Evolutionary conservation across 73 alveolate genomes (phyloP), one percentile per base, ranked within the genome.

Genomic region (Stentor roeselii): DNA sequence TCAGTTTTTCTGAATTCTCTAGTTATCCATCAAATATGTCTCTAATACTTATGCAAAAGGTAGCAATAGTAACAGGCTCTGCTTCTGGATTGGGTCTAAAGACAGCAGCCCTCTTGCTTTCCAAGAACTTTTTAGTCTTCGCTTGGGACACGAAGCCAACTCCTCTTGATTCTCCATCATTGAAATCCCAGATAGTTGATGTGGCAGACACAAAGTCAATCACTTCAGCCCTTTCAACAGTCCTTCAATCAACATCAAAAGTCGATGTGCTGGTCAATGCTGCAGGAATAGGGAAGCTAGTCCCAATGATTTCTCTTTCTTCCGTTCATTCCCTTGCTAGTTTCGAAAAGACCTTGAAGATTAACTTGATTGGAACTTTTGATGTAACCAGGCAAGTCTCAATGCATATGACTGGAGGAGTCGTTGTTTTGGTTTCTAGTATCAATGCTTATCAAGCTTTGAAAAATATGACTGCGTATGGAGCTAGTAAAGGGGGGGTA

Each of bases 401-500:
- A 38, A 50, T n/a, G 42, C 86, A 85, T 40, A 92, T 94, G 96
- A 67, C 86, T 75, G n/a, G n/a, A n/a, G 98, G 99, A 77, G 99
- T 94, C 36, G 94, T 95, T 60, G 78, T 95, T 59, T 87, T 88
- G 59, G 96, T 93, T 38, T 90, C 97, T 36, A 83, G 95, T 83
- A 94, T 94, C 3, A 98, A 98, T 38, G 99, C 97, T 21, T 86
- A 88, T 39, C 98, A 95, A 86, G 99, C 98, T 27, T 89, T 92
- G 75, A 94, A 93, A 90, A 98, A 98, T 15, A 82, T 90, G 83
- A 86, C 90, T 14, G 95, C 96, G 36, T 95, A 95, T 90, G 89
- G 96, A 36, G 96, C 96, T 27, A 78, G 95, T 50, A 95, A 95
- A 86, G 99, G 99, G 6, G 99, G 97, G 39, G 88, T 95, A 14